Evolutionary conservation across 495 filamentous ascomycete species (phyloP), one percentile per base, ranked within the genome.

Genomic region (Annulohypoxylon bovei): DNA sequence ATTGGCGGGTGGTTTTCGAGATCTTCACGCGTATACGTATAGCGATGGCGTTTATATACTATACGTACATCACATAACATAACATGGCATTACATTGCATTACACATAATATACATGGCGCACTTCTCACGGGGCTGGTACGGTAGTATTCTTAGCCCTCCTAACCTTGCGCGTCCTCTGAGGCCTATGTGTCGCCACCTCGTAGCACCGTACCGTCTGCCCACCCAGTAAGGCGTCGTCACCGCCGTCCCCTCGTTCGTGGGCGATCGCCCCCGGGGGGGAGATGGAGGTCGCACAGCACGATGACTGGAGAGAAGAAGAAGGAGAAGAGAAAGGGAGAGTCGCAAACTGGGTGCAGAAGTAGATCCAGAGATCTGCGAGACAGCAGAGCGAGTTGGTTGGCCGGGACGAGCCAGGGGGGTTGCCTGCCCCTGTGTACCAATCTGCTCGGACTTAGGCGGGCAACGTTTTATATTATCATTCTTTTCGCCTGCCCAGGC

Each of bases 381-480:
- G 28, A 44, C 60, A 30, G 47, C 28, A 25, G 20, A 50, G 32
- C 23, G 12, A 49, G 20, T 22, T 68, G 58, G 58, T 62, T 62
- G 58, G 58, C 11, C n/a, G 28, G 23, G 6, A 11, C 20, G 14
- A 40, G 61, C 57, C 22, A 56, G 61, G 61, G 46, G 39, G 27
- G 39, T 54, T 50, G 55, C 61, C 20, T 39, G 55, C 32, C 46
- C 46, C 63, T 67, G 59, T 60, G 25, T 67, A 63, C 59, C 46
- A n/a, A 63, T 25, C 44, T 28, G 30, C 40, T 62, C 68, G 68
- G 68, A 71, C 68, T 66, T 66, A 53, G 62, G 56, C 59, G 58
- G 58, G 63, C 63, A 60, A 61, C 69, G 60, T 64, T n/a, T n/a
- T 67, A 60, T 64, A 64, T 64, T 66, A 23, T 46, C 49, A 47